phyloP scores from a whole-genome alignment of 2,329 filamentous ascomycete species.

The Hymenoscyphus linearis region DNA sequence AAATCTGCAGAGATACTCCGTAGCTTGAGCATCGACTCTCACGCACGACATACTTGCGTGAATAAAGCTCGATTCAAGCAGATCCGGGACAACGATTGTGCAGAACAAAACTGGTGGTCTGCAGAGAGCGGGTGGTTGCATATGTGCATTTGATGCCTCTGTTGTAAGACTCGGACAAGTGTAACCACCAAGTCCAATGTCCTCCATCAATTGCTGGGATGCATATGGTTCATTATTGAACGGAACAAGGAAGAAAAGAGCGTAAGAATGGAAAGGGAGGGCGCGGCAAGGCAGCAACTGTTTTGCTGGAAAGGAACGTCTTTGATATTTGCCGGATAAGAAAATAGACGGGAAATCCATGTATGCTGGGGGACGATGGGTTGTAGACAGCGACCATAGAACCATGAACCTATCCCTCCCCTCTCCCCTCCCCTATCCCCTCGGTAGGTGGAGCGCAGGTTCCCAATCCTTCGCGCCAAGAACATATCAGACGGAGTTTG shows the following conservation, averaged over 20 bases:
- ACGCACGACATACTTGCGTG: conserved; percentile 27
- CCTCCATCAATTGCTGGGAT: background rate
- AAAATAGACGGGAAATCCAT: too few relatives aligned
- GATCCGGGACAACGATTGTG: conserved; percentile 27
- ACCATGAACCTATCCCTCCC: too few relatives aligned
- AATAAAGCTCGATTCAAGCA: conserved; percentile 21
- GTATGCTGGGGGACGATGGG: too few relatives aligned
- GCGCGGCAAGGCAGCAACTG: too few relatives aligned
- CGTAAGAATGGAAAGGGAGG: too few relatives aligned
- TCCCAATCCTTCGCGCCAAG: background rate
- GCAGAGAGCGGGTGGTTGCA: conserved; percentile 25
- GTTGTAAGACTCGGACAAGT: conserved; percentile 7
- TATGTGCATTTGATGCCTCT: conserved; percentile 15
- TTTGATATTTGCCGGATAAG: too few relatives aligned
- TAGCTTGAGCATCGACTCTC: conserved; percentile 19
- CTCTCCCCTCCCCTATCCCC: background rate
- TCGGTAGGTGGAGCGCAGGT: background rate
- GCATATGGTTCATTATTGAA: background rate
- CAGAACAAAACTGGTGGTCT: conserved; percentile 20
- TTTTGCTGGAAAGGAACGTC: too few relatives aligned
- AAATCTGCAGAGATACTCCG: conserved; percentile 13
- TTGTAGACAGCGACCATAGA: too few relatives aligned
- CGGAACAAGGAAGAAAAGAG: background rate
- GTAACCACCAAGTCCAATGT: conserved; percentile 1
- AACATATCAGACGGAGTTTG: background rate